Base-by-base conservation (phyloP, 1,139 yeast species). In the Wickerhamiella infanticola region DNA sequence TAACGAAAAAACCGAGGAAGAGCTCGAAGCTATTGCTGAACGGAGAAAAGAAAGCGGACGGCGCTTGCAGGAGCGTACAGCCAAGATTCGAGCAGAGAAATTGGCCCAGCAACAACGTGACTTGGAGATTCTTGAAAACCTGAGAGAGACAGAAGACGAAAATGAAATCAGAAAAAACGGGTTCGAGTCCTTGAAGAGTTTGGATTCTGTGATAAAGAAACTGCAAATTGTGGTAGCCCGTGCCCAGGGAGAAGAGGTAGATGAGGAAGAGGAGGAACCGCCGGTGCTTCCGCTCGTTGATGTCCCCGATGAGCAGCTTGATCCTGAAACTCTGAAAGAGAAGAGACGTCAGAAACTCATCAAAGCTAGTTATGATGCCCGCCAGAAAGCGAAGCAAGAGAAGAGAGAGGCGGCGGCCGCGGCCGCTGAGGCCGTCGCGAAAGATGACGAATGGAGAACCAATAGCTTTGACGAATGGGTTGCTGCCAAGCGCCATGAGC, bases 1-100 rank as follows among this genome's bases (percentile, higher is more conserved):
- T 29, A 31, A 41, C 23, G 39, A 37, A 4, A 41, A 40, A 18
- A 40, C 37, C 11, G 40, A 40, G 48, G 96, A 85, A 60, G 95
- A 85, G 58, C 61, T 86, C 36, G 79, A 77, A 24, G 65, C 73
- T 38, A 88, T 84, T 52, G 79, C 90, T 1, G 90, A 81, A 53
- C 79, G 81, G 58, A 74, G 95, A 50, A 73, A 76, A 55, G 96
- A 88, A 59, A 84, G 83, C 53, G 97, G 96, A 4, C 75, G 79
- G 52, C 70, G 95, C 53, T 69, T 93, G 50, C 97, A 90, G 63
- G 94, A 85, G 57, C 96, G 86, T 63, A 97, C 97, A 0, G 86
- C 81, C 53, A 80, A 79, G 55, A 81, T 80, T 55, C 69, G 98
- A 48, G 63, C 77, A 5, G 96, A 88, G 58, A 86, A 84, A 58